A percentile compares a stretch with the other conserved stretches of the same genome.
phyloP scores from a whole-genome alignment of 2,329 filamentous ascomycete genomes.

The Diaporthe sp. region DNA sequence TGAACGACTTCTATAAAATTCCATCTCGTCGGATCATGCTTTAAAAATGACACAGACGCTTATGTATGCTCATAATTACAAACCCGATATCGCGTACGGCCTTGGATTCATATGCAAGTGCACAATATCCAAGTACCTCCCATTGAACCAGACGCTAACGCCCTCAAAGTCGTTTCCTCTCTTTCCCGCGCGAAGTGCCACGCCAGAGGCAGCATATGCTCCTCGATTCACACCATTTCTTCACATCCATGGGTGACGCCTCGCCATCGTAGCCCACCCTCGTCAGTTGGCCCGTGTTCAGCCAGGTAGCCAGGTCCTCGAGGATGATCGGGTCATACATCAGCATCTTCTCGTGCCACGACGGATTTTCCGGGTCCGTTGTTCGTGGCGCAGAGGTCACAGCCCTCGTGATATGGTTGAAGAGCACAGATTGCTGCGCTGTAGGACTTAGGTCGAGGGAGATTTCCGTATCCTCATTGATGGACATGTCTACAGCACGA shows the following conservation, averaged over 20 bases:
- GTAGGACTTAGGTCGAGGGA: slow-evolving; percentile 52
- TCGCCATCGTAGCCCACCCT: slow-evolving; percentile 73
- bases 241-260: slow-evolving; percentile 73
- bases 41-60: background rate
- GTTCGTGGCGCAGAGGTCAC: slow-evolving; percentile 62
- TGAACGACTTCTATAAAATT: background rate
- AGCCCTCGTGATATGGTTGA: slow-evolving; percentile 64
- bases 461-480: slow-evolving; percentile 57
- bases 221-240: slow-evolving; percentile 89
- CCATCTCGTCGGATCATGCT: background rate
- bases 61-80: background rate
- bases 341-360: slow-evolving; percentile 93
- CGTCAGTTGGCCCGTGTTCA: slow-evolving; percentile 78
- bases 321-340: slow-evolving; percentile 92
- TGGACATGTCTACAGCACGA: slow-evolving; percentile 52
- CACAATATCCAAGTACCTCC: background rate
- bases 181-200: slow-evolving; percentile 62
- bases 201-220: slow-evolving; percentile 87
- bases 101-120: background rate
- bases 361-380: slow-evolving; percentile 62
- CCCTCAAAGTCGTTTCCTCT: slow-evolving; percentile 60
- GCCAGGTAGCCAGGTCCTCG: slow-evolving; percentile 85
- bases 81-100: background rate
- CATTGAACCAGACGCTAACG: background rate
- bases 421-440: slow-evolving; percentile 57